Base-by-base conservation (phyloP, 352 stramenopile species). In the Lagenidium giganteum region DNA sequence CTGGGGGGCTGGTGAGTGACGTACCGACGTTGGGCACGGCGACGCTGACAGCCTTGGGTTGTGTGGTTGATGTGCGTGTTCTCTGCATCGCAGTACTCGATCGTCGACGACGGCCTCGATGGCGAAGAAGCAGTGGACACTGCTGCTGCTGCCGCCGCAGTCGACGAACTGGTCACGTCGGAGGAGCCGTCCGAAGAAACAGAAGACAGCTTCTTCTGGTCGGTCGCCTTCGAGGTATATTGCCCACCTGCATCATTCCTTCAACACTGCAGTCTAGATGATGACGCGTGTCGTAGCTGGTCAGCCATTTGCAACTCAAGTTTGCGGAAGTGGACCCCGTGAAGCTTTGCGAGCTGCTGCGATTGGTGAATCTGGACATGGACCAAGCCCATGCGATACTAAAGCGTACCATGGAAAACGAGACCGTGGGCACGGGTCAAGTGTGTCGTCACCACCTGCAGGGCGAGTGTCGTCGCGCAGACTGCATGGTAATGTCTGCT, bases 201-300 rank as follows among this genome's bases (percentile, higher is more conserved):
- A n/a, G n/a, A 93, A 64, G 77, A 90, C 43, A 79, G 52, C 20
- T 93, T 93, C 57, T 93, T 90, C 49, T 93, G 80, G 80, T 93
- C 80, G 12, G 67, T 93, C 34, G 75, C 77, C 17, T 93, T 82
- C 47, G 80, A 93, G 61, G 79, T 92, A 67, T 33, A 48, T 38
- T 14, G 8, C 25, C n/a, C n/a, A n/a, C n/a, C n/a, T n/a, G n/a
- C n/a, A n/a, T n/a, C n/a, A n/a, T n/a, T n/a, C 29, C 3, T n/a
- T 39, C 14, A 30, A 5, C 14, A 25, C 28, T 36, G 16, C 25
- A 12, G n/a, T 8, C 16, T 8, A 17, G 21, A 17, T 49, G 12
- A 9, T 22, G 40, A 31, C 47, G 46, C 33, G 22, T 60, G 47
- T 13, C 29, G 31, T 53, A 92, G 78, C 54, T 93, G 27, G 80